Base-by-base conservation (phyloP, 176 grass and related monocot species). In the Pontederia paniculata region DNA sequence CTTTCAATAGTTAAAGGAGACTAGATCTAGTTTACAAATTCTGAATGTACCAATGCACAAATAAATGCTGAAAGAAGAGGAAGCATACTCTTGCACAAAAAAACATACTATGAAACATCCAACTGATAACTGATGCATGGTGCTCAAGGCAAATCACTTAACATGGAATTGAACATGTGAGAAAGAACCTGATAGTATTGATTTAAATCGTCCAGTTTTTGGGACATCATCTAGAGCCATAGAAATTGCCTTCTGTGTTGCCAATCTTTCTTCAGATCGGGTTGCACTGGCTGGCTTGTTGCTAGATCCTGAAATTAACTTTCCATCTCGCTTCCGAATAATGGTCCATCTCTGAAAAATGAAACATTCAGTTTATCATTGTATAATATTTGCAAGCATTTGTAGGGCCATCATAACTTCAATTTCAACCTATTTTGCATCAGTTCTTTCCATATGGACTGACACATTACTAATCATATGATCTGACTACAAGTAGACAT, bases 271-370 rank as follows among this genome's bases (percentile, higher is more conserved):
- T 58, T 88, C 88, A 14, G 76, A 70, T 23, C 63, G 79, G 49
- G 73, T 44, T 1, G 52, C 12, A 43, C 59, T 67, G 46, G 2
- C 20, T 64, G 73, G 57, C 76, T 88, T 91, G 46, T 57, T 12
- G 7, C 42, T 47, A 17, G 18, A 53, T 55, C 58, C 49, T 57
- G 70, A 46, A 46, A 58, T 76, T 73, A 58, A 44, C 23, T 70
- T 58, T 20, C 70, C 83, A 54, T 81, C 77, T 10, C 83, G 86
- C 78, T 76, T 98, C 70, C 55, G 49, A 67, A 86, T 86, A 42
- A 73, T 17, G 4, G 37, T 48, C 94, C 94, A 98, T 84, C 94
- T 84, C 94, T 98, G 80, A 71, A 80, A 66, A 71, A 11, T 23
- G 70, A 63, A 13, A 44, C 8, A 67, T 18, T 28, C 63, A 42